Percentiles rank a stretch among this genome's conserved stretches.
Evolutionary conservation across 805 yeast species (phyloP).

Genomic region (Tetrapisispora fleetii): DNA sequence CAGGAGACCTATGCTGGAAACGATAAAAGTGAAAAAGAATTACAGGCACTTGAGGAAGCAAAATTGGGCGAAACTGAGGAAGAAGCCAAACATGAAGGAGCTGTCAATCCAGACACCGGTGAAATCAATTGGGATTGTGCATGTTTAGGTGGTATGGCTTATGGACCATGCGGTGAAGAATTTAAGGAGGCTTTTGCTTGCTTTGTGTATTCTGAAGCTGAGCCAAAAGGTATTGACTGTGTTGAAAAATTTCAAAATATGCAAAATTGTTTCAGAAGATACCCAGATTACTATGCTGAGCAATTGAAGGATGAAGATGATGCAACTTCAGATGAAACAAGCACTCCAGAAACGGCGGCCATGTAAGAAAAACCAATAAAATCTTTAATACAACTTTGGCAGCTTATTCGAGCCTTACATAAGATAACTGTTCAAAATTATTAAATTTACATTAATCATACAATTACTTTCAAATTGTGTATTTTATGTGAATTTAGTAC

Average conservation of each 20-base stretch:
- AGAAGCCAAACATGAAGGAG: constrained; percentile 45
- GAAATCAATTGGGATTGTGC: constrained; percentile 99
- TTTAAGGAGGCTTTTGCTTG: constrained; percentile 91
- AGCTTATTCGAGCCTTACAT: neutral
- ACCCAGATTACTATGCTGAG: constrained; percentile 91
- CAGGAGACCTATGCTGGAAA: neutral
- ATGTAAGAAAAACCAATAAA: neutral
- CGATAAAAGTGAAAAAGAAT: neutral
- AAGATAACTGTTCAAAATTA: neutral
- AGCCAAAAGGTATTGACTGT: constrained; percentile 96
- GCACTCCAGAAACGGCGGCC: neutral
- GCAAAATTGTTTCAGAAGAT: constrained; percentile 85
- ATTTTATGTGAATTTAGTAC: too few species aligned
- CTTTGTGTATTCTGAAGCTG: constrained; percentile 85
- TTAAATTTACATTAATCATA: too few species aligned
- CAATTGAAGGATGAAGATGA: constrained; percentile 34
- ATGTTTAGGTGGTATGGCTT: constrained; percentile 98
- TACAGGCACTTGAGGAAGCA: neutral
- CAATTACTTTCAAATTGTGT: too few species aligned
- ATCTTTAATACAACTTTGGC: neutral
- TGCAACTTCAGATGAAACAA: constrained; percentile 1
- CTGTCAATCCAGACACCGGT: constrained; percentile 93
- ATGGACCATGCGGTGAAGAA: constrained; percentile 97
- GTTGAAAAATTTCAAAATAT: constrained; percentile 79
- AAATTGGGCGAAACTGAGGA: constrained; percentile 16